Evolutionary conservation across 2,329 filamentous ascomycete genomes (phyloP), one percentile per base, ranked within the genome.

Genomic region (Xylariaceae sp.): DNA sequence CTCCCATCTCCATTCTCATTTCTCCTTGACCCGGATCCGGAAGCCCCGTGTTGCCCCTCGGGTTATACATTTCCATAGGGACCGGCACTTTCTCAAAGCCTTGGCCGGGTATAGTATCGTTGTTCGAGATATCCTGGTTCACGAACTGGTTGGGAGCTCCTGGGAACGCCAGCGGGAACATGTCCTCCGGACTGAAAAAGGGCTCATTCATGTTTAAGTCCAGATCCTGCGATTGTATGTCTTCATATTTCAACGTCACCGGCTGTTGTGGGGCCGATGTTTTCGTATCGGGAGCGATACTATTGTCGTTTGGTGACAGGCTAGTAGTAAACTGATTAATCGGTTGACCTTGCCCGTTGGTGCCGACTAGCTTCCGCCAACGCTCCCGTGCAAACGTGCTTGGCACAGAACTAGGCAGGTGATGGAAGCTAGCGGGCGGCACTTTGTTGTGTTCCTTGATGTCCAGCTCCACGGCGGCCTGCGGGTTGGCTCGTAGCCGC

Each of bases 301-400:
- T 57, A 52, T n/a, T 42, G 52, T 55, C 37, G 23, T 5, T 30
- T 5, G 4, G 23, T 7, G 15, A 53, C 13, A 47, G n/a, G 17
- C 50, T 13, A 15, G 18, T 30, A 30, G 23, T 30, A 30, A 30
- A 18, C 17, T 39, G 18, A n/a, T 15, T n/a, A 66, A 61, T 51
- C 67, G 64, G 59, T 60, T 13, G 65, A 62, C 39, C 66, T 60
- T 13, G 69, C 59, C 9, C 57, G 65, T 37, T 69, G 64, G 69
- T 57, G 13, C 73, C 72, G 4, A 85, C 74, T 6, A 85, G 69
- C 48, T 74, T 72, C 45, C 80, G 75, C 83, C 83, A 86, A 37
- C 75, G 76, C 9, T 81, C 76, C 15, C 77, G 73, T n/a, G 80
- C 79, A 63, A 80, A 73, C 13, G 73, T 73, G 45, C 72, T 73